Conservation (phyloP, 1,284 basidiomycete genomes). For the Pterulicium gracile region DNA sequence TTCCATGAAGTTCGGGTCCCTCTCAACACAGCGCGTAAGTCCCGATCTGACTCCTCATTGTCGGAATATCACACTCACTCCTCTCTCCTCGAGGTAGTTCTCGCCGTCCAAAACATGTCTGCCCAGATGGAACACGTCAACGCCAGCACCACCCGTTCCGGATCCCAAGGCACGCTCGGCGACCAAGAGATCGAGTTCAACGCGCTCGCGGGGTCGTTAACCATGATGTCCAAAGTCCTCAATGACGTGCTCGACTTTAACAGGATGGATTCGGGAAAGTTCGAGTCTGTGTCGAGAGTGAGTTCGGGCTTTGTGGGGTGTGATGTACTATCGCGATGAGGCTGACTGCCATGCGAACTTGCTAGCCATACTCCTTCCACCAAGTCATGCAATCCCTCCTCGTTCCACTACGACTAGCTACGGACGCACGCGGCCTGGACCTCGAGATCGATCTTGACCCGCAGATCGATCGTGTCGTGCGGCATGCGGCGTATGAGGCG, state of each 20-base stretch:
- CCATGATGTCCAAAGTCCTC: conserved; percentile 68
- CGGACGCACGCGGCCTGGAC: conserved; percentile 47
- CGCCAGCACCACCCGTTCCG: not conserved
- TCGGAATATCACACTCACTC: not conserved
- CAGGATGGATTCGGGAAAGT: conserved; percentile 73
- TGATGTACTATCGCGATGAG: too few relatives aligned
- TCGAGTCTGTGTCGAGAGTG: conserved; percentile 59
- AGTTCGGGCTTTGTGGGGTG: too few relatives aligned
- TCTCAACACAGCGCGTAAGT: conserved; percentile 47
- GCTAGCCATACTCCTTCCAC: conserved; percentile 60
- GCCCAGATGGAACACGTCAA: conserved; percentile 18
- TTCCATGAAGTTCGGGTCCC: conserved; percentile 46
- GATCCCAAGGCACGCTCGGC: conserved; percentile 28
- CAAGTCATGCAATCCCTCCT: conserved; percentile 61
- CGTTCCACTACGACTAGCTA: conserved; percentile 52
- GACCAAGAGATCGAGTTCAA: conserved; percentile 46
- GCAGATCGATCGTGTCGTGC: conserved; percentile 47
- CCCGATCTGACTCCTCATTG: not conserved
- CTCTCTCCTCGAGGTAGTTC: conserved; percentile 16
- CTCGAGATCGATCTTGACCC: conserved; percentile 51
- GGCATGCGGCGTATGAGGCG: conserved; percentile 31
- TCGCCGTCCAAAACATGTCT: conserved; percentile 66
- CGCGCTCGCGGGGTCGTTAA: conserved; percentile 50
- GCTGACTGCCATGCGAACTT: not conserved
- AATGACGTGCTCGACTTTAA: conserved; percentile 82